phyloP scores from a whole-genome alignment of 306 rosid species.

The Quillaja saponaria region DNA sequence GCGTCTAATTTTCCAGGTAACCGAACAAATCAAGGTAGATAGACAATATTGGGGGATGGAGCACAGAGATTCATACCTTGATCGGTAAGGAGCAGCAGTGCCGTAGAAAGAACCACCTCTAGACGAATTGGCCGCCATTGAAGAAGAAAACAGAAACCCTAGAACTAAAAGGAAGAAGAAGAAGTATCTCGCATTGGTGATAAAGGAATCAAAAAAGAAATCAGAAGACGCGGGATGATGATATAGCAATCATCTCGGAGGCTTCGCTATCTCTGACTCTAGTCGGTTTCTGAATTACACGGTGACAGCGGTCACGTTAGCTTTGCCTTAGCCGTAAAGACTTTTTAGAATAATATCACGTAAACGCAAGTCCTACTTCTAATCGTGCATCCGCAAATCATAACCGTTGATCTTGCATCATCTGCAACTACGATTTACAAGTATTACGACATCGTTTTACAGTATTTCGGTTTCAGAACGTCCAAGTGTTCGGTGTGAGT shows the following conservation, averaged over 20 bases:
- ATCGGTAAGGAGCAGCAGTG: constrained; percentile 60
- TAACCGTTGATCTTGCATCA: background rate
- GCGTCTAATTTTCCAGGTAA: too few relatives aligned
- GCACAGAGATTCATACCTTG: constrained; percentile 46
- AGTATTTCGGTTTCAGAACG: too few relatives aligned
- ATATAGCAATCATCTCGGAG: too few relatives aligned
- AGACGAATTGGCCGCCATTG: constrained; percentile 59
- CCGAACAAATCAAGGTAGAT: background rate
- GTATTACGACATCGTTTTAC: too few relatives aligned
- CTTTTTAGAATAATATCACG: too few relatives aligned
- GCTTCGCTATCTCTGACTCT: background rate
- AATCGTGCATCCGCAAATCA: too few relatives aligned
- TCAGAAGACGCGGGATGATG: background rate
- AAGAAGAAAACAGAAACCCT: constrained; percentile 30
- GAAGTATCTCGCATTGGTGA: background rate
- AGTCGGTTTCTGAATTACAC: background rate
- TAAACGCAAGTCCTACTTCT: background rate
- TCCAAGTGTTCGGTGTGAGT: too few relatives aligned
- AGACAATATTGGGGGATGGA: background rate
- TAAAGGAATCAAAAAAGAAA: background rate
- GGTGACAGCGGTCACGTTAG: constrained; percentile 4
- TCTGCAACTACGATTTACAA: too few relatives aligned
- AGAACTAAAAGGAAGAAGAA: background rate
- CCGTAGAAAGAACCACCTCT: constrained; percentile 51
- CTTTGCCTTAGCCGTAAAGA: too few relatives aligned